These are phyloP conservation scores for Jatropha podagrica DNA, from an alignment of 441 rosid genomes.

Conservation along the genomic window DNA sequence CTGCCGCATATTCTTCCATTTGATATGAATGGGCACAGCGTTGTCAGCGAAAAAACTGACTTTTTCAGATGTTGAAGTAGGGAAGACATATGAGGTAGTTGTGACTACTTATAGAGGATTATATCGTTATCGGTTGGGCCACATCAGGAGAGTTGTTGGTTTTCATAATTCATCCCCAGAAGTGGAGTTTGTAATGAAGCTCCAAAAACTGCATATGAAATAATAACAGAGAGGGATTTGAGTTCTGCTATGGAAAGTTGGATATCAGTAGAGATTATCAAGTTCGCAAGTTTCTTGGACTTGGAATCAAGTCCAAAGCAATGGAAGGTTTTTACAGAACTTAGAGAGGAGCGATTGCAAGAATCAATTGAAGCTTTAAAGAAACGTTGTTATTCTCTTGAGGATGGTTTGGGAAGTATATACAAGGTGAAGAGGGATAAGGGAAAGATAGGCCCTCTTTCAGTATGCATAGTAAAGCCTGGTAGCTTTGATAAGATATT, in stretches of 20 bases:
- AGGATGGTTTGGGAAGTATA: constrained; percentile 37
- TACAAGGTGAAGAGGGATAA: constrained; percentile 42
- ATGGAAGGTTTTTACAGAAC: constrained; percentile 39
- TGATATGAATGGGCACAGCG: constrained; percentile 23
- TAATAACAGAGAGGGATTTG: constrained; percentile 43
- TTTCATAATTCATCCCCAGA: constrained; percentile 48
- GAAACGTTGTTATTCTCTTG: constrained; percentile 32
- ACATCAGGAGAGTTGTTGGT: constrained; percentile 43
- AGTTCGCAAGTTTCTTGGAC: constrained; percentile 36
- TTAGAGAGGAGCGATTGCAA: constrained; percentile 26
- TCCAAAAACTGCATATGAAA: constrained; percentile 36
- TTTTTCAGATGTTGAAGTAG: constrained; percentile 38
- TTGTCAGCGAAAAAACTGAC: constrained; percentile 32
- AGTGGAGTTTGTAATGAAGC: constrained; percentile 50
- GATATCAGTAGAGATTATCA: constrained; percentile 33
- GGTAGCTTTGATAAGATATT: constrained; percentile 44
- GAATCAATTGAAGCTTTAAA: constrained; percentile 21
- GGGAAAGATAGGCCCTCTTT: constrained; percentile 36
- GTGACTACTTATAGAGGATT: constrained; percentile 48
- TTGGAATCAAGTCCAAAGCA: constrained; percentile 27
- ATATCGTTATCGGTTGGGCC: constrained; percentile 50
- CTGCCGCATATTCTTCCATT: constrained; percentile 44
- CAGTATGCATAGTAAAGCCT: constrained; percentile 32
- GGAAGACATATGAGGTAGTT: constrained; percentile 48
- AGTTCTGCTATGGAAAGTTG: constrained; percentile 38